phyloP scores from a whole-genome alignment of 768 basidiomycete species.

The Infundibulicybe gibba region DNA sequence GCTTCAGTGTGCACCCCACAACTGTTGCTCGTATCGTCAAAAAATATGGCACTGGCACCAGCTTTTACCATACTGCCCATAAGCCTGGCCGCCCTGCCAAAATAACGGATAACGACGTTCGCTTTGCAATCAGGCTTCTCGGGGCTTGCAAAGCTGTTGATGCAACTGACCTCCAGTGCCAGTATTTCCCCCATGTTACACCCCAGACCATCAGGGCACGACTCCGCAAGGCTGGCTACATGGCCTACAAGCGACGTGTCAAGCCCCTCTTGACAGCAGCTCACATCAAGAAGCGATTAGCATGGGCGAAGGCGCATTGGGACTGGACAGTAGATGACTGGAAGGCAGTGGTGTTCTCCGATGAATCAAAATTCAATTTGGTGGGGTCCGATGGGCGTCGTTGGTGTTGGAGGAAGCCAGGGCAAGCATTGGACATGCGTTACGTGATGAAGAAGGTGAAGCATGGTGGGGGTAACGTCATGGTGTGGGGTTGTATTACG shows the following conservation, averaged over 20 bases:
- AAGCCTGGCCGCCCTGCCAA: constrained; percentile 12
- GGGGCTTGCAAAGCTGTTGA: too few relatives aligned
- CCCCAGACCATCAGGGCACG: constrained; percentile 6
- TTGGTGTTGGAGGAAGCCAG: constrained; percentile 14
- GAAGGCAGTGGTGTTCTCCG: constrained; percentile 13
- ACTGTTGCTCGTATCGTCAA: constrained; percentile 1
- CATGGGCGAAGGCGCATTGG: constrained; percentile 18
- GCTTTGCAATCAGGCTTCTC: too few relatives aligned
- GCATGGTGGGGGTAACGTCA: constrained; percentile 19
- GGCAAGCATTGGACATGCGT: constrained; percentile 10
- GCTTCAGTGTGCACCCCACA: background rate
- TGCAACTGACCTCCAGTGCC: constrained; percentile 12
- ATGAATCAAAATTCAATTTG: constrained; percentile 21
- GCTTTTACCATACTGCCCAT: constrained; percentile 2
- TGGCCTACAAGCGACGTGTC: constrained; percentile 1
- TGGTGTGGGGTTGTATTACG: constrained; percentile 15
- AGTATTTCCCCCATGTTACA: constrained; percentile 12
- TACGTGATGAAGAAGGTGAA: constrained; percentile 15
- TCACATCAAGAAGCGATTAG: constrained; percentile 11
- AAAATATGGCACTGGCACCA: background rate
- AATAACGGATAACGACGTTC: constrained; percentile 6
- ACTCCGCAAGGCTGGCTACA: constrained; percentile 7
- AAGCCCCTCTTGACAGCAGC: constrained; percentile 16
- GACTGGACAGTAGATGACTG: too few relatives aligned
- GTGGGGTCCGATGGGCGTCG: constrained; percentile 16